A percentile compares a stretch with the other conserved stretches of the same genome.
These are phyloP conservation scores for Clarireedia sp. DNA, from an alignment of 2,329 filamentous ascomycete species.

Conservation along the genomic window DNA sequence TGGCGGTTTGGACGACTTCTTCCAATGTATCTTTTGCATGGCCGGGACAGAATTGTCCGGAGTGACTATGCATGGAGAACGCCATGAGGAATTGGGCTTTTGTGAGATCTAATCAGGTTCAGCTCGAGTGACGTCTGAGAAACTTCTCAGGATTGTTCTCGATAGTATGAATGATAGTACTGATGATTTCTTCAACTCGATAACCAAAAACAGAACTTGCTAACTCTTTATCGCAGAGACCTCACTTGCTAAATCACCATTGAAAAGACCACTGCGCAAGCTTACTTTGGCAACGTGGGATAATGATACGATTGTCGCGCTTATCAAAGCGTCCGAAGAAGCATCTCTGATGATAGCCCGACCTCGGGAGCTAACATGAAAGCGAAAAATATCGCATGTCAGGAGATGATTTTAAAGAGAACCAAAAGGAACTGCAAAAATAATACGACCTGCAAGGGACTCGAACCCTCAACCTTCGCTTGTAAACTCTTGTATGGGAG, in stretches of 20 bases:
- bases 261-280: neutral
- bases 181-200: neutral
- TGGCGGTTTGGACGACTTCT: conserved; percentile 71
- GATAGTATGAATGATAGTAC: neutral
- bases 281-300: neutral
- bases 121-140: neutral
- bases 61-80: conserved; percentile 96
- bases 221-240: neutral
- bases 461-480: conserved; percentile 31
- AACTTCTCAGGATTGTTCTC: neutral
- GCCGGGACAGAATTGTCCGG: conserved; percentile 88
- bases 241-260: neutral
- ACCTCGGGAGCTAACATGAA: neutral
- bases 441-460: conserved; percentile 26
- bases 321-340: neutral
- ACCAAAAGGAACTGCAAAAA: neutral
- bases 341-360: neutral
- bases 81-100: conserved; percentile 54
- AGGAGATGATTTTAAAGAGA: neutral
- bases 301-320: neutral
- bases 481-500: neutral
- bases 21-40: conserved; percentile 84
- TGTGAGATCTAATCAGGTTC: neutral
- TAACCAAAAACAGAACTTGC: neutral
- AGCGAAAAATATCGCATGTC: neutral